Percentiles rank a stretch among this genome's conserved stretches.
Conservation (phyloP, 2,329 filamentous ascomycete genomes). For the Tolypocladium amazonense region DNA sequence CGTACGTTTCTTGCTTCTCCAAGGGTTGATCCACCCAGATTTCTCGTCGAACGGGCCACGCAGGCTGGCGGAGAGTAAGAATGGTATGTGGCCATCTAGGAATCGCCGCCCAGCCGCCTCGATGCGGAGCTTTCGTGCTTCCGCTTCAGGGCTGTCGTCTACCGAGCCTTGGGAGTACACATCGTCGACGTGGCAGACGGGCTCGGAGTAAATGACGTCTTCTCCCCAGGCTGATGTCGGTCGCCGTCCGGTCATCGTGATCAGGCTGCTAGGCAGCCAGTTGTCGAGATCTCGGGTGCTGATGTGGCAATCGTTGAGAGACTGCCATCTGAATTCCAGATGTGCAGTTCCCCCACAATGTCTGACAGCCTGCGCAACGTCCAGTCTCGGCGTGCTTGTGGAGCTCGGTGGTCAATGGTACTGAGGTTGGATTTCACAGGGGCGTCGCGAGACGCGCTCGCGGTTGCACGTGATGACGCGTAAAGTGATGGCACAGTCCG, state of each 20-base stretch:
- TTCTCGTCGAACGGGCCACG: slow-evolving; percentile 47
- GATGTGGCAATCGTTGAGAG: background rate
- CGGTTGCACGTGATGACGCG: slow-evolving; percentile 24
- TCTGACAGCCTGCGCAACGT: background rate
- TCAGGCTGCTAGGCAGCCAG: background rate
- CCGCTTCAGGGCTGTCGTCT: slow-evolving; percentile 35
- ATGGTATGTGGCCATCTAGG: slow-evolving; percentile 42
- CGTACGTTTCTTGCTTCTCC: slow-evolving; percentile 10
- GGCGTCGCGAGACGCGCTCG: slow-evolving; percentile 15
- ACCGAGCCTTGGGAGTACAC: slow-evolving; percentile 47
- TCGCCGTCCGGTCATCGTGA: slow-evolving; percentile 6
- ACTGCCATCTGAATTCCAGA: background rate
- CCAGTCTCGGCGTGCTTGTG: background rate
- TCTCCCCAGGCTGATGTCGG: slow-evolving; percentile 13
- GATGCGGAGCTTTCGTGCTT: slow-evolving; percentile 39
- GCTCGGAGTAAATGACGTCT: slow-evolving; percentile 35
- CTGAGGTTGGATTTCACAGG: background rate
- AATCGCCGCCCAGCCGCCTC: slow-evolving; percentile 49
- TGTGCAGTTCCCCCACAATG: background rate
- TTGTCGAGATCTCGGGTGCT: background rate
- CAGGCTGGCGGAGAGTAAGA: slow-evolving; percentile 49
- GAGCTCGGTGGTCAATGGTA: background rate
- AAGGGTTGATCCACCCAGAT: slow-evolving; percentile 22
- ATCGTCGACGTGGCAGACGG: slow-evolving; percentile 29
- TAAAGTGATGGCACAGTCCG: slow-evolving; percentile 13